These are phyloP conservation scores for Tetrastigma voinierianum DNA, from an alignment of 164 flowering plant species.

Conservation along the genomic window DNA sequence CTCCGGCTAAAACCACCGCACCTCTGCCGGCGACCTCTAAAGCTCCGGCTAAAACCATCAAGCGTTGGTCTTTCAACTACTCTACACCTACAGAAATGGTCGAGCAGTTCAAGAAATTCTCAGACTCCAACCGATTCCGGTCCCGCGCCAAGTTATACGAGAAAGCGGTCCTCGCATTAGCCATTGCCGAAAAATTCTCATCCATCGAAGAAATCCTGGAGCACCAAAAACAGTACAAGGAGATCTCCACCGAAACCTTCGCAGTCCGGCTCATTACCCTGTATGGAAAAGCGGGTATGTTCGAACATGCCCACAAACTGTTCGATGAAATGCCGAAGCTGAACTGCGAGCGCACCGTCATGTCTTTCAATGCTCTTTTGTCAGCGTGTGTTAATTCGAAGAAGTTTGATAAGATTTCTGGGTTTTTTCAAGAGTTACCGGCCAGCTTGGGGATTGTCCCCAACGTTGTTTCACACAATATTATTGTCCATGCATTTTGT, in stretches of 20 bases:
- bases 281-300: slow-evolving; percentile 43
- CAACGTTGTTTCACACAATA: slow-evolving; percentile 40
- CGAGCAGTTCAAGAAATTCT: slow-evolving; percentile 13
- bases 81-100: slow-evolving; percentile 6
- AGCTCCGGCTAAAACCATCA: too few species aligned
- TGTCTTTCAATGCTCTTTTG: slow-evolving; percentile 49
- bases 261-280: slow-evolving; percentile 25
- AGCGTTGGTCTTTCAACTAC: not conserved
- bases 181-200: slow-evolving; percentile 19
- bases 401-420: slow-evolving; percentile 28
- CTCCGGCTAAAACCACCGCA: too few species aligned
- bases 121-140: slow-evolving; percentile 7
- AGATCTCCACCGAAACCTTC: slow-evolving; percentile 28
- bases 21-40: too few species aligned
- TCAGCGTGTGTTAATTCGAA: slow-evolving; percentile 31
- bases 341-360: slow-evolving; percentile 35
- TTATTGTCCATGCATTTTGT: slow-evolving; percentile 33
- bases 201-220: slow-evolving; percentile 38
- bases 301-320: slow-evolving; percentile 43
- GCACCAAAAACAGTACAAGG: slow-evolving; percentile 35
- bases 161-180: slow-evolving; percentile 33
- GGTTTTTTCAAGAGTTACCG: slow-evolving; percentile 32
- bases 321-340: slow-evolving; percentile 56
- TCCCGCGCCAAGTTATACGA: slow-evolving; percentile 19
- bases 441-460: slow-evolving; percentile 25